Evolutionary conservation across 345 rosid genomes (phyloP), one percentile per base, ranked within the genome.

Genomic region (Brassica cretica): DNA sequence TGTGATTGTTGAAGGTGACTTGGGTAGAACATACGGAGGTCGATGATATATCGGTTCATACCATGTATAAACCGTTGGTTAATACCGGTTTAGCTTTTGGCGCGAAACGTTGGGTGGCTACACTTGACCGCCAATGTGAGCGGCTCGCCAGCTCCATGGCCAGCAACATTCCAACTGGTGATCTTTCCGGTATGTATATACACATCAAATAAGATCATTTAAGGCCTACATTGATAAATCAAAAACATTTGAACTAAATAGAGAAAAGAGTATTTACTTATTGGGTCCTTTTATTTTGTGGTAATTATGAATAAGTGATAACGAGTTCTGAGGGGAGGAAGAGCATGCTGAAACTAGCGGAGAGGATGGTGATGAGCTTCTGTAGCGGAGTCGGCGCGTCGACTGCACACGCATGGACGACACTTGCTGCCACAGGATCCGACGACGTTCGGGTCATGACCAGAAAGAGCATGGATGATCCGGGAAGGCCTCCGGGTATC

Each of bases 361-460:
- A 92, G 79, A 88, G 98, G 84, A 94, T 94, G 98, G 97, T 89
- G 72, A 86, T 84, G 67, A 94, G 97, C 85, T 94, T 94, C 70
- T 94, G 97, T 75, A 85, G 87, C 5, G 95, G 97, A 2, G 98
- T 91, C 4, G 97, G 97, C 37, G 95, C 98, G 63, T 94, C 98
- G 1, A 91, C 91, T 14, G 89, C 97, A 6, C 97, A 91, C 49
- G 91, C 94, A 3, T 94, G 97, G 98, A 92, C 98, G 3, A 89
- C 97, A 11, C 81, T 94, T 63, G 88, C 98, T 0, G 70, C 97
- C 2, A 83, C 93, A 2, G 90, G 93, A 32, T 83, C 93, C 33
- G 98, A 93, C 66, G 95, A 92, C 69, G 97, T 94, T 1, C 78
- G 98, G 69, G 98, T 92, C 12, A 94, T 94, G 98, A 94, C 98